phyloP scores from a whole-genome alignment of 129 eudicot genomes.

The Flaveria linearis region DNA sequence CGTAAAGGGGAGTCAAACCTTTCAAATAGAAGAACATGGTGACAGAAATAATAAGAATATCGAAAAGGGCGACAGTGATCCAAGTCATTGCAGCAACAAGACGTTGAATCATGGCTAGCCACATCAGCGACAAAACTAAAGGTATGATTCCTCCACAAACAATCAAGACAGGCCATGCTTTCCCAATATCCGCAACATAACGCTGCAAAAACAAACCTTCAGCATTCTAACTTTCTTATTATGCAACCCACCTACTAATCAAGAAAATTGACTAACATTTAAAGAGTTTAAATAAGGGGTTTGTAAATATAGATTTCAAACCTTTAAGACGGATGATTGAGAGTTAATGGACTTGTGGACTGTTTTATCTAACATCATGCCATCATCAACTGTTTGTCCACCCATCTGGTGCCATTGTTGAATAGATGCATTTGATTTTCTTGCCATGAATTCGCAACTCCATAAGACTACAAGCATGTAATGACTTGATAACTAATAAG shows the following conservation, averaged over 20 bases:
- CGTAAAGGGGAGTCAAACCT: constrained; percentile 48
- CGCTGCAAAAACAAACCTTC: constrained; percentile 52
- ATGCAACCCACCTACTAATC: background rate
- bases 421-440: constrained; percentile 79
- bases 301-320: constrained; percentile 14
- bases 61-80: constrained; percentile 77
- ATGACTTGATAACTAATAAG: constrained; percentile 1
- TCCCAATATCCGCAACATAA: constrained; percentile 91
- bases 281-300: background rate
- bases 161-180: constrained; percentile 90
- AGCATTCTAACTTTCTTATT: constrained; percentile 10
- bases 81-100: constrained; percentile 95
- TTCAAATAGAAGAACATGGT: constrained; percentile 79
- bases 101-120: constrained; percentile 90
- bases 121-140: constrained; percentile 63
- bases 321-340: constrained; percentile 83
- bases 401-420: constrained; percentile 90
- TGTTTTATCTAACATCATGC: constrained; percentile 67
- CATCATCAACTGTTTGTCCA: constrained; percentile 76
- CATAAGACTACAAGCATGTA: constrained; percentile 54
- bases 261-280: background rate
- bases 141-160: constrained; percentile 97
- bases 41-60: constrained; percentile 73
- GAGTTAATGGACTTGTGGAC: constrained; percentile 79
- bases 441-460: constrained; percentile 89